These are phyloP conservation scores for Panicum virgatum DNA, from an alignment of 202 grass and related monocot genomes.

Conservation along the genomic window DNA sequence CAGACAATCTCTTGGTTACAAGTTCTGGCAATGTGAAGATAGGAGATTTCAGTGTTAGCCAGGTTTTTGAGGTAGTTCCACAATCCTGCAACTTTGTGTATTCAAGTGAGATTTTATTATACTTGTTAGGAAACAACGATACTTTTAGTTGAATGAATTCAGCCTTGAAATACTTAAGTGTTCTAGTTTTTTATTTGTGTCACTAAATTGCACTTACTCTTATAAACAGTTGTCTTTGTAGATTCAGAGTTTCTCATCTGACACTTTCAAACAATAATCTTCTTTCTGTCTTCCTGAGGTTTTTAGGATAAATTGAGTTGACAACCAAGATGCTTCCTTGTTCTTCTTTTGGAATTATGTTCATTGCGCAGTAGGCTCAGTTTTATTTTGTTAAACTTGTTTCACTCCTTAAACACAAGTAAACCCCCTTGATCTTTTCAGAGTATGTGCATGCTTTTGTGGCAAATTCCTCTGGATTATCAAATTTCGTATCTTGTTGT, in stretches of 20 bases:
- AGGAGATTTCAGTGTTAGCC: conserved; percentile 94
- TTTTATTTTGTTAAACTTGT: neutral
- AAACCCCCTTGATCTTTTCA: neutral
- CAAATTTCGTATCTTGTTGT: neutral
- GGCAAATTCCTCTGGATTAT: neutral
- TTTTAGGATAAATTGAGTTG: conserved; percentile 17
- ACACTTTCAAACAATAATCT: neutral
- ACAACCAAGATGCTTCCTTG: conserved; percentile 14
- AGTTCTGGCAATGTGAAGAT: conserved; percentile 77
- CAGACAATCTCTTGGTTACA: conserved; percentile 89
- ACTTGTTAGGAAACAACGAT: neutral
- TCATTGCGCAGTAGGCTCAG: neutral
- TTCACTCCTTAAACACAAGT: conserved; percentile 7
- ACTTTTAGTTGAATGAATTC: conserved; percentile 16
- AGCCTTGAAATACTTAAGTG: neutral
- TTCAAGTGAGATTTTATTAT: conserved; percentile 4
- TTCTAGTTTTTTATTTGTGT: neutral
- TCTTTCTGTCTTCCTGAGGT: neutral
- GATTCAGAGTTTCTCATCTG: conserved; percentile 1
- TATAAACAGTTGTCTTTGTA: neutral
- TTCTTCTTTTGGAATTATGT: neutral
- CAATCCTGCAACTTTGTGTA: conserved; percentile 32
- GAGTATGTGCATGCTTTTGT: neutral
- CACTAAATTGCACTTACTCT: neutral
- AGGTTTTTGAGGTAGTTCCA: conserved; percentile 73